Percentiles rank a stretch among this genome's conserved stretches.
Conservation (phyloP, 1,284 basidiomycete species). For the Cutaneotrichosporon arboriforme region DNA sequence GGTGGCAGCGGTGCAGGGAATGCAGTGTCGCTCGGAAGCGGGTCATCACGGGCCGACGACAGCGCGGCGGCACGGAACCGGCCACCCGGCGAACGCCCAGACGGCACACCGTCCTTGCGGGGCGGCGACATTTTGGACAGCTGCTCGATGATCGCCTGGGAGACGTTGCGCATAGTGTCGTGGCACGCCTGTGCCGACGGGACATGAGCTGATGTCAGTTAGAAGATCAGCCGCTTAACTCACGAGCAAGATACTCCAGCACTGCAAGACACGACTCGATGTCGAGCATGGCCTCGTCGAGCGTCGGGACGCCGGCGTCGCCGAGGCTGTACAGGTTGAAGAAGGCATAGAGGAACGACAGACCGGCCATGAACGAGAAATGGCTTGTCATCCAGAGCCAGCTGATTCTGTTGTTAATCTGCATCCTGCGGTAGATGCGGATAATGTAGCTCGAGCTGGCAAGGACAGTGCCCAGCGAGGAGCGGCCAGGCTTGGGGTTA, state of each 20-base stretch:
- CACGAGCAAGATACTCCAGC: slow-evolving; percentile 47
- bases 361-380: slow-evolving; percentile 48
- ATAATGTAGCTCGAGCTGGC: slow-evolving; percentile 49
- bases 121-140: slow-evolving; percentile 32
- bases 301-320: slow-evolving; percentile 41
- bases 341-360: slow-evolving; percentile 49
- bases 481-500: slow-evolving; percentile 44
- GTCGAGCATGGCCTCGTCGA: slow-evolving; percentile 47
- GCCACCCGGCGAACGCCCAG: slow-evolving; percentile 21
- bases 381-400: slow-evolving; percentile 50
- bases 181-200: slow-evolving; percentile 47
- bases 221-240: slow-evolving; percentile 17
- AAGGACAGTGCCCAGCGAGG: slow-evolving; percentile 45
- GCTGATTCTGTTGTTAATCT: slow-evolving; percentile 48
- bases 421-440: slow-evolving; percentile 48
- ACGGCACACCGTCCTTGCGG: slow-evolving; percentile 13
- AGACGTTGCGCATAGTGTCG: slow-evolving; percentile 45
- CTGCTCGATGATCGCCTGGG: slow-evolving; percentile 44
- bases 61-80: slow-evolving; percentile 34
- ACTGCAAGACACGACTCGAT: slow-evolving; percentile 47
- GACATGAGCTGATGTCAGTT: slow-evolving; percentile 35
- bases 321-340: slow-evolving; percentile 48
- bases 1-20: slow-evolving; percentile 44
- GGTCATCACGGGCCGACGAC: slow-evolving; percentile 43
- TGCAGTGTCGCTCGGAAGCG: slow-evolving; percentile 29